Evolutionary conservation across 1,139 yeast genomes (phyloP), one percentile per base, ranked within the genome.

Genomic region (Pichia sp.): DNA sequence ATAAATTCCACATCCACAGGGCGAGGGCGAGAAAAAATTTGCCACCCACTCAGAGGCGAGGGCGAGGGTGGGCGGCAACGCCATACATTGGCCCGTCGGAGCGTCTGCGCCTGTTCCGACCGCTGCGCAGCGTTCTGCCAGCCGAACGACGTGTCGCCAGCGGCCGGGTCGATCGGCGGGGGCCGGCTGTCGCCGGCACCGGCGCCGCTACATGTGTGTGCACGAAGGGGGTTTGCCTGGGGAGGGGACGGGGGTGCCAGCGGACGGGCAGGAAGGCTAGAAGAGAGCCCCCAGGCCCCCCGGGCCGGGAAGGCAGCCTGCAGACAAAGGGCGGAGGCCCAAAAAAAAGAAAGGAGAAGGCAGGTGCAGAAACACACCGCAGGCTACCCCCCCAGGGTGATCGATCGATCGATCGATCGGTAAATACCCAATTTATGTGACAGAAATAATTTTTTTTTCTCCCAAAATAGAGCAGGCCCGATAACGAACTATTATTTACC

Each of bases 91-190:
- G 37, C 37, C 37, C 4, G 7, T 9, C 18, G 28, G 28, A 25
- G 9, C 28, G 28, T 6, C 28, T 9, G 28, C 28, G 19, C 37
- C 37, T 34, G 16, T 34, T 34, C 37, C n/a, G 37, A 16, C 37
- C 8, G 37, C n/a, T n/a, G n/a, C n/a, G n/a, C n/a, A n/a, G n/a
- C n/a, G n/a, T 6, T 9, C 28, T n/a, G 37, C 37, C 18, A 16
- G 4, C 4, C 2, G 18, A 18, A 18, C 6, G 28, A 9, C 28
- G 28, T 25, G 37, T n/a, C 37, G n/a, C 18, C 37, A 34, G 37
- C 37, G 18, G n/a, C n/a, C n/a, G n/a, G 37, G 37, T 34, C 37
- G 37, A 34, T 34, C 37, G 37, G 37, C 37, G 36, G 16, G n/a
- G n/a, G n/a, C n/a, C n/a, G n/a, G n/a, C n/a, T n/a, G n/a, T n/a